Percentiles rank a stretch among this genome's conserved stretches.
phyloP scores from a whole-genome alignment of 2,329 filamentous ascomycete genomes.

The Fusarium torulosum region DNA sequence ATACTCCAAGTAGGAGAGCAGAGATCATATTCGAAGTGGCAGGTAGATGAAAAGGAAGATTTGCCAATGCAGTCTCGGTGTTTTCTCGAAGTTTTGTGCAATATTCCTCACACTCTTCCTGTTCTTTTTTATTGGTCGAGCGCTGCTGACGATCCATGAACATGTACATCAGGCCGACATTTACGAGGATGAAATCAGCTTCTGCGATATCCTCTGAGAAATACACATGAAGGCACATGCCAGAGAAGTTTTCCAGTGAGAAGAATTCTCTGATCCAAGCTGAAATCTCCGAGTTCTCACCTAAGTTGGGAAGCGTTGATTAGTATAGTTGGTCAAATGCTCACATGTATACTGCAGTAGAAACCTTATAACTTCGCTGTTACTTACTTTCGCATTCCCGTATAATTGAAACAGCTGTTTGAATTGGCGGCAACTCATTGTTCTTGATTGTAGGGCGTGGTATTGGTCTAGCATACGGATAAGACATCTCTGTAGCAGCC shows the following conservation, averaged over 20 bases:
- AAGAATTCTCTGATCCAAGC: conserved; percentile 51
- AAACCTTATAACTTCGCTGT: too few relatives aligned
- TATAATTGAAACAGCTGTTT: conserved; percentile 42
- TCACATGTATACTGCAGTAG: too few relatives aligned
- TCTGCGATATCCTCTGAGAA: conserved; percentile 51
- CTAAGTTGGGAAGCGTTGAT: conserved; percentile 16
- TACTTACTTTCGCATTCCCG: conserved; percentile 39
- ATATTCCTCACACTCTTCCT: conserved; percentile 45
- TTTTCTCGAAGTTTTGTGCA: conserved; percentile 47
- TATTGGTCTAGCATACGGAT: conserved; percentile 38
- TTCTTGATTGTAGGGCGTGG: conserved; percentile 41
- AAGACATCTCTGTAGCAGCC: conserved; percentile 42
- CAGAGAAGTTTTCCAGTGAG: conserved; percentile 48
- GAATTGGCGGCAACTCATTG: conserved; percentile 43
- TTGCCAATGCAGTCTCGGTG: conserved; percentile 50
- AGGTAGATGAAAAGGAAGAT: conserved; percentile 51
- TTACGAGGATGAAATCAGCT: conserved; percentile 52
- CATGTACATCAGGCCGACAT: conserved; percentile 50
- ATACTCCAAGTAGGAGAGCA: conserved; percentile 45
- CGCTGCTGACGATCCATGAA: conserved; percentile 45
- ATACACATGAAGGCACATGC: conserved; percentile 52
- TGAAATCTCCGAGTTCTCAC: conserved; percentile 39
- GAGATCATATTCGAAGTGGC: conserved; percentile 48
- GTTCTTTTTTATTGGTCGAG: conserved; percentile 29
- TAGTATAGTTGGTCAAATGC: neutral